These are phyloP conservation scores for Pythium dissotocum DNA, from an alignment of 352 stramenopile species.

Conservation along the genomic window DNA sequence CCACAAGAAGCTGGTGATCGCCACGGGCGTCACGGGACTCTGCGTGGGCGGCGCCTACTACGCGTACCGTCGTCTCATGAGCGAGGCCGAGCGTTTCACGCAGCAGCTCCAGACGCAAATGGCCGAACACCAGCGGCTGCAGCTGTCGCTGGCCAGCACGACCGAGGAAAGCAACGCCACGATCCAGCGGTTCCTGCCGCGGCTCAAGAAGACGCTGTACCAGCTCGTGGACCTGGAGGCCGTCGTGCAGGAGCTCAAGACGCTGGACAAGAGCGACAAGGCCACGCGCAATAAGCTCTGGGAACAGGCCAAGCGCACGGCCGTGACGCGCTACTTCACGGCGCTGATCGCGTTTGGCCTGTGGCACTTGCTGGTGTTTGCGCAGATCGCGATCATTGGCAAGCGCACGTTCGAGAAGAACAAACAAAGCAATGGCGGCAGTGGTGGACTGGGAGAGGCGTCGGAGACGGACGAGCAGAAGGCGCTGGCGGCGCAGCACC, in stretches of 20 bases:
- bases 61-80: slow-evolving; percentile 59
- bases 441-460: neutral
- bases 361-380: slow-evolving; percentile 82
- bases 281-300: slow-evolving; percentile 60
- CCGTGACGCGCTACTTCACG: slow-evolving; percentile 74
- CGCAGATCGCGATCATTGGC: slow-evolving; percentile 74
- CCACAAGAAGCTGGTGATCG: slow-evolving; percentile 67
- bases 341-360: slow-evolving; percentile 70
- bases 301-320: slow-evolving; percentile 72
- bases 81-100: slow-evolving; percentile 69
- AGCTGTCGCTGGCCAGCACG: slow-evolving; percentile 67
- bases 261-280: slow-evolving; percentile 69
- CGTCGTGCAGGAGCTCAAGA: slow-evolving; percentile 74
- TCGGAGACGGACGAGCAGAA: slow-evolving; percentile 32
- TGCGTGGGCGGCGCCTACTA: slow-evolving; percentile 69
- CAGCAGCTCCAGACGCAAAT: slow-evolving; percentile 72
- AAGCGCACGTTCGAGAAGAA: slow-evolving; percentile 77
- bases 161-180: slow-evolving; percentile 75
- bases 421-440: slow-evolving; percentile 19
- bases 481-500: slow-evolving; percentile 54
- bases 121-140: slow-evolving; percentile 73
- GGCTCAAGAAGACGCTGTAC: slow-evolving; percentile 62
- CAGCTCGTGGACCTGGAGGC: slow-evolving; percentile 64
- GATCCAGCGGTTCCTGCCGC: slow-evolving; percentile 73
- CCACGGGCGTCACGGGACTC: slow-evolving; percentile 43